Evolutionary conservation across 106 monocot species (phyloP), one percentile per base, ranked within the genome.

Genomic region (Narthecium ossifragum): DNA sequence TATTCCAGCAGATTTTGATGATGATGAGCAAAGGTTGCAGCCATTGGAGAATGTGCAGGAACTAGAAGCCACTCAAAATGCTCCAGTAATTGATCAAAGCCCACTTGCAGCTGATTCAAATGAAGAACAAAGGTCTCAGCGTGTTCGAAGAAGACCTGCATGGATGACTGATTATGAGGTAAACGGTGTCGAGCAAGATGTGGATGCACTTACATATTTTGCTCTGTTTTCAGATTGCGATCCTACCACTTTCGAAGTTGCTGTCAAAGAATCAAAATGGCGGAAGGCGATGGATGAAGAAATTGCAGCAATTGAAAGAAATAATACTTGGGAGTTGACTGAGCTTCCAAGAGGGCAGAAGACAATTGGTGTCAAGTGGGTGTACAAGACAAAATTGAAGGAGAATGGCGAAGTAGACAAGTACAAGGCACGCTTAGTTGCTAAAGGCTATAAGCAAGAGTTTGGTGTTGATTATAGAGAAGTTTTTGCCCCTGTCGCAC

Each of bases 81-180:
- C n/a, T n/a, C n/a, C n/a, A n/a, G n/a, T n/a, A n/a, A n/a, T n/a
- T n/a, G n/a, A n/a, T n/a, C n/a, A n/a, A n/a, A n/a, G n/a, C n/a
- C n/a, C n/a, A n/a, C n/a, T n/a, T n/a, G n/a, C n/a, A n/a, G n/a
- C n/a, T n/a, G n/a, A n/a, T n/a, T n/a, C n/a, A 54, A 39, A 5
- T 34, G 54, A 38, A n/a, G n/a, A n/a, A 53, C 22, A 29, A 39
- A 8, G 24, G 2, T 23, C 25, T 40, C 39, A 17, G 12, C 43
- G 17, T 54, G 27, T 43, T 20, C 2, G 65, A 66, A 66, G 22
- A 22, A 66, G 53, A 24, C 65, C 27, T 20, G 20, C 54, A 66
- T 66, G 65, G 54, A 40, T 55, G 65, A 24, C 31, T 11, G 34
- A 66, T 18, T 55, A 66, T 46, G 41, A 55, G 54, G 65, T 64